Evolutionary conservation across 805 yeast genomes (phyloP), one percentile per base, ranked within the genome.

Genomic region (Wickerhamomyces ciferrii): DNA sequence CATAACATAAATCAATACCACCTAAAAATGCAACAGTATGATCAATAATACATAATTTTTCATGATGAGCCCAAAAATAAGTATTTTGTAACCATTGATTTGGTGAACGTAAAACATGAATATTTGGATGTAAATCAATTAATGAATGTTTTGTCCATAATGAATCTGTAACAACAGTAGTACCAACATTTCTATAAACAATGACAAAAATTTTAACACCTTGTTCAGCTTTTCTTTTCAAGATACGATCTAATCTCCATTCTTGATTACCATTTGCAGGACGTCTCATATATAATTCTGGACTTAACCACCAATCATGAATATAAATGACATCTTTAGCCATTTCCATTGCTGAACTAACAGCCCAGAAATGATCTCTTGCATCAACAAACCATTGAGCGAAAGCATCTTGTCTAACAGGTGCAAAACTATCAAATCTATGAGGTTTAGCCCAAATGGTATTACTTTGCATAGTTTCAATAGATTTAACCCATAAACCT

Each of bases 41-140:
- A 65, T 94, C 99, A 48, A 94, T 71, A 32, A 94, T 77, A 49
- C 91, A 81, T 47, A 94, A 65, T 60, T 94, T 94, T 60, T 94
- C 99, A 68, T 94, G 99, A 69, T 94, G 99, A 0, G 99, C 99
- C 99, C 99, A 94, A 62, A 94, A 95, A 58, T 82, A 86, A 0
- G 97, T 92, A 54, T 88, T 87, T 61, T 94, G 97, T 45, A 88
- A 68, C 62, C 94, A 79, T 63, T 94, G 99, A 56, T 94, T 91
- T 5, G 99, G 99, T 1, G 97, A 91, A 55, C 99, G 78, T 50
- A 94, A 77, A 14, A 92, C 90, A 65, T 87, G 92, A 43, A 94
- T 81, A 60, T 94, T 94, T 23, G 81, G 83, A 64, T 92, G 90
- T 38, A 94, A 70, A 45, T 86, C 89, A 43, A 95, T 72, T 59